A percentile compares a stretch with the other conserved stretches of the same genome.
These are phyloP conservation scores for Hypoxylon subgilvum DNA, from an alignment of 495 filamentous ascomycete species.

Conservation along the genomic window DNA sequence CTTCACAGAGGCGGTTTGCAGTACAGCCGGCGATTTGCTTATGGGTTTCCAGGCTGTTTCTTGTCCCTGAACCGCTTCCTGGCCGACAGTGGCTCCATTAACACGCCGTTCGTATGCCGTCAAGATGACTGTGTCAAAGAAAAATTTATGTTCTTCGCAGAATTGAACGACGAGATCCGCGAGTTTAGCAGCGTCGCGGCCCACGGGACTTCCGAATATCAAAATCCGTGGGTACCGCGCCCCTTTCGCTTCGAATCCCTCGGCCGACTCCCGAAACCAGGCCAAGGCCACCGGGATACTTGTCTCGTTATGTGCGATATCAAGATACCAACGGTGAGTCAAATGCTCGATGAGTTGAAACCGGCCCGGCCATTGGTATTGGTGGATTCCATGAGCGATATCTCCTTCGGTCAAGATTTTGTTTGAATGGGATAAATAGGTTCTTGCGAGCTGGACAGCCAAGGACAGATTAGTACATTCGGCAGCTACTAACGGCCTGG, in stretches of 20 bases:
- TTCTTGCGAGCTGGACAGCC: neutral
- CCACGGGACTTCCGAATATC: neutral
- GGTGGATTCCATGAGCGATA: neutral
- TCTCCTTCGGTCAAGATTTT: neutral
- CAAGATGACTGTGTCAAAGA: neutral
- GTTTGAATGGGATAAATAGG: neutral
- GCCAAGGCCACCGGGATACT: neutral
- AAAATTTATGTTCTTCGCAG: neutral
- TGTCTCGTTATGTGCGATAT: neutral
- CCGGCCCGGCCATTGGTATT: neutral
- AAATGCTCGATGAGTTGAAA: neutral
- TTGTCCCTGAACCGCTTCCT: neutral
- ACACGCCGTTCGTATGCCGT: neutral
- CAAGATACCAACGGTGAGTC: neutral
- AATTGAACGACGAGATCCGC: neutral
- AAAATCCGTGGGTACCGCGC: neutral
- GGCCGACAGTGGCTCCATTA: neutral
- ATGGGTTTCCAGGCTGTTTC: neutral
- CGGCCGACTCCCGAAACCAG: neutral
- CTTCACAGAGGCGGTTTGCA: neutral
- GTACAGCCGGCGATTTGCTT: neutral
- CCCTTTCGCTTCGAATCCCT: neutral
- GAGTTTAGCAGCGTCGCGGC: neutral
- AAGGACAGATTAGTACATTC: conserved; percentile 1
- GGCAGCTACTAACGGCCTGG: neutral